Conservation (phyloP, 2,329 filamentous ascomycete species). For the Plectosphaerella sp. region DNA sequence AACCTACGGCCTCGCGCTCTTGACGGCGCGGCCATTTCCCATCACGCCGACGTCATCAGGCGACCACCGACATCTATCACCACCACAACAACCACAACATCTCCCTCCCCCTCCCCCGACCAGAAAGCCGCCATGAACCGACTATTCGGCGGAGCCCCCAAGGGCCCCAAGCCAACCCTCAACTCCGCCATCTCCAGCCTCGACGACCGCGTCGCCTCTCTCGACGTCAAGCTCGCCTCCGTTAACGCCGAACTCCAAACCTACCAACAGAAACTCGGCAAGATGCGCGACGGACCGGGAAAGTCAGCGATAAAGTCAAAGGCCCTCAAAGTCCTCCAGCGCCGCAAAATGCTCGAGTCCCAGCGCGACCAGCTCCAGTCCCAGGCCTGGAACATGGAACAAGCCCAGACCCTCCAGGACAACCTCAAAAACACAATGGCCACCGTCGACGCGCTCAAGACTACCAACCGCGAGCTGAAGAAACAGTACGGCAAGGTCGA, state of each 20-base stretch:
- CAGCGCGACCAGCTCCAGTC: conserved; percentile 91
- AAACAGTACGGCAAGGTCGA: conserved; percentile 97
- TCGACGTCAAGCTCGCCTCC: conserved; percentile 92
- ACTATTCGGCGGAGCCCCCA: conserved; percentile 84
- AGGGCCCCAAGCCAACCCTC: conserved; percentile 85
- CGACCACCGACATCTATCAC: not conserved
- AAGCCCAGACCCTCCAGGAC: conserved; percentile 97
- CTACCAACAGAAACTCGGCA: conserved; percentile 81
- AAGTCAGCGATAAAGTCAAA: conserved; percentile 92
- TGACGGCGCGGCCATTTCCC: too few species aligned
- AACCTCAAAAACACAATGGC: conserved; percentile 99
- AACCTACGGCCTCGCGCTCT: too few species aligned
- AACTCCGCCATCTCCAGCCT: conserved; percentile 79
- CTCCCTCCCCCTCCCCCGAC: not conserved
- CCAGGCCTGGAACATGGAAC: conserved; percentile 99
- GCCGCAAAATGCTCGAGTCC: conserved; percentile 88
- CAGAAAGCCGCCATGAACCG: conserved; percentile 70
- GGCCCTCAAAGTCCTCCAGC: conserved; percentile 88
- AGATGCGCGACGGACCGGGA: conserved; percentile 93
- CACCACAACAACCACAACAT: not conserved
- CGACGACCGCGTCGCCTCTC: conserved; percentile 75
- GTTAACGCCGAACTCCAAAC: conserved; percentile 85
- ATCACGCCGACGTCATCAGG: too few species aligned
- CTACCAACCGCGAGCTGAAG: conserved; percentile 85
- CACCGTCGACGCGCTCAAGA: conserved; percentile 96